Evolutionary conservation across 805 yeast species (phyloP).

Genomic region (Tetrapisispora namnaoensis): DNA sequence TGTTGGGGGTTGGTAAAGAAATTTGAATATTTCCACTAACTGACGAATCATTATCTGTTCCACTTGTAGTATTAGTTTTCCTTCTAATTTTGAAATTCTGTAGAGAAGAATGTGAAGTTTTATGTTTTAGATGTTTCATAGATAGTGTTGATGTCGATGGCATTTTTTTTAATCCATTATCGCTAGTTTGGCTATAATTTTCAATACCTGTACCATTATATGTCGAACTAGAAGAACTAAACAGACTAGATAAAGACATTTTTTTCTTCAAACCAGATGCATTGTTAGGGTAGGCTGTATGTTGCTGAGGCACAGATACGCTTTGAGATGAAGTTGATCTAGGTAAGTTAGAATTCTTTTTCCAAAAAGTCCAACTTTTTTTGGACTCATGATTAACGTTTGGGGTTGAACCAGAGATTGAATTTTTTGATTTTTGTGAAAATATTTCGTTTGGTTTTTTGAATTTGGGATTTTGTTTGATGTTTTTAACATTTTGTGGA

Average conservation of each 20-base stretch:
- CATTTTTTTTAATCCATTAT: constrained; percentile 5
- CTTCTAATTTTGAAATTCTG: constrained; percentile 23
- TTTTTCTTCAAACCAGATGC: background rate
- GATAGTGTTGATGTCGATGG: constrained; percentile 19
- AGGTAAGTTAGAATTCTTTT: constrained; percentile 6
- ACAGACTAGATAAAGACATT: background rate
- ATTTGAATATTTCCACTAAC: constrained; percentile 28
- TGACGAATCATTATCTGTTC: constrained; percentile 5
- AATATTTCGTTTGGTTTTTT: background rate
- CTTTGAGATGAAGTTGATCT: background rate
- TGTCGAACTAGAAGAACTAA: constrained; percentile 2
- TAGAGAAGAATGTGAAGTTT: constrained; percentile 27
- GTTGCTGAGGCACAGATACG: background rate
- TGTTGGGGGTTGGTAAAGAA: constrained; percentile 51
- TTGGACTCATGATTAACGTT: constrained; percentile 6
- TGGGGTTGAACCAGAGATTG: constrained; percentile 8
- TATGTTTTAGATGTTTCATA: constrained; percentile 20
- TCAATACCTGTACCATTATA: background rate
- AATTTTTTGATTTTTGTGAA: background rate
- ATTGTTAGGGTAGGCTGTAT: background rate
- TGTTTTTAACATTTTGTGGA: constrained; percentile 4
- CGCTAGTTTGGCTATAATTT: background rate
- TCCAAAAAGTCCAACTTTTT: constrained; percentile 30
- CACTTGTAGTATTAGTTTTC: constrained; percentile 14
- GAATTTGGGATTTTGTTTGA: background rate